Evolutionary conservation across 2,329 filamentous ascomycete genomes (phyloP).

Genomic region (Mycosphaerella sp.): DNA sequence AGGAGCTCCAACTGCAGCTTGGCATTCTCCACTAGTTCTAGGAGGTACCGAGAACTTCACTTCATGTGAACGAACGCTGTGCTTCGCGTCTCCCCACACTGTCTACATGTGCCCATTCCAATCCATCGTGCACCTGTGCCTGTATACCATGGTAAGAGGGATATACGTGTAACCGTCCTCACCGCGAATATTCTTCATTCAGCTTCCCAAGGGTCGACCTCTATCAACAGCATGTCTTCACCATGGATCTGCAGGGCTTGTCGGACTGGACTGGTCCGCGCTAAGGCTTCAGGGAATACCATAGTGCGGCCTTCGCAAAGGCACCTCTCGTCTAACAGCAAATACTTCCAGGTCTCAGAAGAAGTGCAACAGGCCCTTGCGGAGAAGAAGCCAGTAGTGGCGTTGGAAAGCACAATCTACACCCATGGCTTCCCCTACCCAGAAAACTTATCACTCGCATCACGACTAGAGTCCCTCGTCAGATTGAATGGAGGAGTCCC

Average conservation of each 20-base stretch:
- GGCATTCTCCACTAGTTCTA: neutral
- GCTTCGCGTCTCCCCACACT: neutral
- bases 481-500: conserved; percentile 75
- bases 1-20: neutral
- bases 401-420: conserved; percentile 93
- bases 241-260: conserved; percentile 20
- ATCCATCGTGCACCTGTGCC: neutral
- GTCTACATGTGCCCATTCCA: neutral
- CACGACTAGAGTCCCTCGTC: conserved; percentile 72
- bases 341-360: conserved; percentile 62
- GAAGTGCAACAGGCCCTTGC: conserved; percentile 74
- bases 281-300: neutral
- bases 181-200: neutral
- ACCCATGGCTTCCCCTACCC: conserved; percentile 77
- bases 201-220: neutral
- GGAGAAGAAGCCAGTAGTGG: conserved; percentile 74
- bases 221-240: neutral
- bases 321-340: conserved; percentile 13
- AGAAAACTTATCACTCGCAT: conserved; percentile 68
- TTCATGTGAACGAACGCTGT: neutral
- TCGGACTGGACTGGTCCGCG: conserved; percentile 3
- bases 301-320: neutral
- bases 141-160: neutral
- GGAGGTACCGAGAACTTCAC: neutral
- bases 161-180: neutral